Evolutionary conservation across 345 rosid genomes (phyloP).

Genomic region (Raphanus raphanistrum): DNA sequence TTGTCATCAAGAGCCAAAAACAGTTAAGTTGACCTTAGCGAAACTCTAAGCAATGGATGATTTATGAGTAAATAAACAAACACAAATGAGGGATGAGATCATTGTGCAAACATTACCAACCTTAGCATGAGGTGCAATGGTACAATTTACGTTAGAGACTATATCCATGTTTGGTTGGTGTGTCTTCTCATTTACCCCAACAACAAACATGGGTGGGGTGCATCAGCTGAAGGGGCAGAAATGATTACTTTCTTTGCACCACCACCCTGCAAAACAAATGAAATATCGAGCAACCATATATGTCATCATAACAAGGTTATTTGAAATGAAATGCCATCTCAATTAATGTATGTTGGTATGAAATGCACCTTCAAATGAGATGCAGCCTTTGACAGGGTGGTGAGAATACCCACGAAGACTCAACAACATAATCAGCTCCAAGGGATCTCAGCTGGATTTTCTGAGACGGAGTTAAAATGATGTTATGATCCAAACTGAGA

Average conservation of each 20-base stretch:
- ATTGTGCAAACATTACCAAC: too few species aligned
- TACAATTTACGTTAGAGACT: neutral
- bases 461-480: too few species aligned
- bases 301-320: neutral
- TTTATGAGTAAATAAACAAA: neutral
- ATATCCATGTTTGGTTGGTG: conserved; percentile 83
- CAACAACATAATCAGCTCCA: too few species aligned
- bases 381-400: too few species aligned
- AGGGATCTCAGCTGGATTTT: too few species aligned
- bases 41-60: conserved; percentile 4
- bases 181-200: conserved; percentile 88
- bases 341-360: too few species aligned
- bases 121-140: too few species aligned
- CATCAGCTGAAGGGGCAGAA: conserved; percentile 99
- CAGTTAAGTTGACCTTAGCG: neutral
- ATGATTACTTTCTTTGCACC: conserved; percentile 95
- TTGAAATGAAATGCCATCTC: neutral
- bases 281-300: conserved; percentile 5
- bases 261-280: conserved; percentile 50
- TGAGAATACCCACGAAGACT: too few species aligned
- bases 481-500: too few species aligned
- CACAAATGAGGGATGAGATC: conserved; percentile 23
- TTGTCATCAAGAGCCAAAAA: conserved; percentile 69
- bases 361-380: too few species aligned
- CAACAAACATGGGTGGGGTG: conserved; percentile 85